Evolutionary conservation across 805 yeast species (phyloP), one percentile per base, ranked within the genome.

Genomic region (Saturnispora diversa): DNA sequence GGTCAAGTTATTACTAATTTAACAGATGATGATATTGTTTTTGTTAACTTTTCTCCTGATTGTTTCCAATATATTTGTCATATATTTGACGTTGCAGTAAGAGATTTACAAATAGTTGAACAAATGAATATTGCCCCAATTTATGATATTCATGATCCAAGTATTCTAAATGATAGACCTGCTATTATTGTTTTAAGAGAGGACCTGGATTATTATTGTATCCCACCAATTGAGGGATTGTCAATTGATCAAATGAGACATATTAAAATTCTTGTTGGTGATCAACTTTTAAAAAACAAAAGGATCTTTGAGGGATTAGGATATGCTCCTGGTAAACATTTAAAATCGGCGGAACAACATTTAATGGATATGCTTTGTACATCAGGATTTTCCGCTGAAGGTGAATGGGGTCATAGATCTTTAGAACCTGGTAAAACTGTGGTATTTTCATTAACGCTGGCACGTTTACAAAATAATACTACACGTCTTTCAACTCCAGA

Each of bases 331-430:
- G 69, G 68, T 2, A 77, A 74, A 49, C 66, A 65, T 26, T 60
- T 83, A 45, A 88, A 87, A 6, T 80, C 95, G 12, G 97, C 98
- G 1, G 98, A 92, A 59, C 90, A 84, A 60, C 97, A 90, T 60
- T 69, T 92, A 34, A 73, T 85, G 64, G 97, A 87, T 47, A 92
- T 92, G 98, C 70, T 92, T 40, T 87, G 96, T 53, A 71, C 90
- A 0, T 80, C 94, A 0, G 98, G 98, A 1, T 84, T 87, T 49
- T 60, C 65, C 3, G 62, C 71, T 10, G 66, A 67, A 16, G 85
- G 83, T 23, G 51, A 59, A 12, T 92, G 98, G 98, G 97, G 95
- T 4, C 80, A 78, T 54, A 69, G 98, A 46, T 76, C 84, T n/a
- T 70, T 81, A 50, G 97, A 88, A 56, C 90, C 94, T 1, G 76